These are phyloP conservation scores for Exophiala calicioides DNA, from an alignment of 2,329 filamentous ascomycete species.

Conservation along the genomic window DNA sequence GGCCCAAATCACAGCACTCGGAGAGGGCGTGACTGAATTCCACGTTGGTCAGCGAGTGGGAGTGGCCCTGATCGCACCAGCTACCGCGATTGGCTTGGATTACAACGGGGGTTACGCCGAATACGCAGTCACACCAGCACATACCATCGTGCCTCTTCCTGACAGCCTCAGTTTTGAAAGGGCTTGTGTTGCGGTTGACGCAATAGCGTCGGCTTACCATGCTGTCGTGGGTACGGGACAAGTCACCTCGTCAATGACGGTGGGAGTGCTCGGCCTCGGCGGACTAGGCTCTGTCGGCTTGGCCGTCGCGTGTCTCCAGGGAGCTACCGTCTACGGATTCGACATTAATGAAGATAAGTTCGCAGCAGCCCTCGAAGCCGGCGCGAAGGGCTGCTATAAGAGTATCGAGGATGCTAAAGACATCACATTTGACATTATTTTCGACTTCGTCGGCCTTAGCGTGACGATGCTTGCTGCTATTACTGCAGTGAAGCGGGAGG, in stretches of 20 bases:
- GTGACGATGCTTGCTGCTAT: conserved; percentile 2
- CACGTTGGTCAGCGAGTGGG: conserved; percentile 2
- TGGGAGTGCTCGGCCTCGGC: conserved; percentile 1
- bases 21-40: conserved; percentile 1
- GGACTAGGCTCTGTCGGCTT: neutral
- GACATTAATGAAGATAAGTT: conserved; percentile 5
- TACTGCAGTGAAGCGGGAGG: neutral
- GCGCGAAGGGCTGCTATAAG: conserved; percentile 2
- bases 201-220: conserved; percentile 7
- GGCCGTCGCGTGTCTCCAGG: conserved; percentile 1
- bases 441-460: conserved; percentile 1
- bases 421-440: conserved; percentile 2
- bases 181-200: neutral
- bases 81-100: conserved; percentile 1
- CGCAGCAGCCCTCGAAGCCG: neutral
- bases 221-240: neutral
- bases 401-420: neutral
- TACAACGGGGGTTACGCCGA: conserved; percentile 5
- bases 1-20: neutral
- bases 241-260: neutral
- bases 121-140: conserved; percentile 1
- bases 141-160: conserved; percentile 3
- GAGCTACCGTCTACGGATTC: conserved; percentile 5
- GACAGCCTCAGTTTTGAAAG: neutral
- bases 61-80: neutral